phyloP scores from a whole-genome alignment of 257 asterid genomes.

The Solanum okadae region DNA sequence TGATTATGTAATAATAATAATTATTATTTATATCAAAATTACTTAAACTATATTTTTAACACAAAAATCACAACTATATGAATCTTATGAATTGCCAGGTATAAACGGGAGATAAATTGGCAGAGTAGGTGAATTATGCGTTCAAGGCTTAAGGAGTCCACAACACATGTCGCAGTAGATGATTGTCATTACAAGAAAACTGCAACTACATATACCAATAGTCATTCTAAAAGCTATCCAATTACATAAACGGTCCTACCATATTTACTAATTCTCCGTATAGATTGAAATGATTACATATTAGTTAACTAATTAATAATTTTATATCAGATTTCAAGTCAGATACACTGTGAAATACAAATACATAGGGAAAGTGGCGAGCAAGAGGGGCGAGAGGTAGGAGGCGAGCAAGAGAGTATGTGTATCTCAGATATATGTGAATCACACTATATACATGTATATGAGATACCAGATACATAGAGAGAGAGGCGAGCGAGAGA shows the following conservation, averaged over 20 bases:
- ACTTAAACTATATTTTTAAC: background rate
- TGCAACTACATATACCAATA: background rate
- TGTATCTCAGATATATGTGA: too few species aligned
- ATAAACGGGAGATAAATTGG: background rate
- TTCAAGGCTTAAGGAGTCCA: background rate
- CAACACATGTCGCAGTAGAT: background rate
- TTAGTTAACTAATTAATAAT: too few species aligned
- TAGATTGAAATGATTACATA: too few species aligned
- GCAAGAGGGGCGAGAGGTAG: too few species aligned
- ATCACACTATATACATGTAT: too few species aligned
- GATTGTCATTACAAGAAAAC: background rate
- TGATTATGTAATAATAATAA: background rate
- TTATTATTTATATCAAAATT: background rate
- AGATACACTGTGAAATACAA: background rate
- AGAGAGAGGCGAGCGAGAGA: background rate
- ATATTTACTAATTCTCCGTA: background rate
- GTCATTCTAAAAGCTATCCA: background rate
- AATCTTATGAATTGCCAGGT: background rate
- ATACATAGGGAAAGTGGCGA: background rate
- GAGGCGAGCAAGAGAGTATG: background rate
- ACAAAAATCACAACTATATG: background rate
- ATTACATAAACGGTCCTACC: background rate
- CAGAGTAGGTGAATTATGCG: background rate
- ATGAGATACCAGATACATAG: too few species aligned
- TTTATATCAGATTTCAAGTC: too few species aligned